Base-by-base conservation (phyloP, 805 yeast species). In the Saturnispora kantuleensis region DNA sequence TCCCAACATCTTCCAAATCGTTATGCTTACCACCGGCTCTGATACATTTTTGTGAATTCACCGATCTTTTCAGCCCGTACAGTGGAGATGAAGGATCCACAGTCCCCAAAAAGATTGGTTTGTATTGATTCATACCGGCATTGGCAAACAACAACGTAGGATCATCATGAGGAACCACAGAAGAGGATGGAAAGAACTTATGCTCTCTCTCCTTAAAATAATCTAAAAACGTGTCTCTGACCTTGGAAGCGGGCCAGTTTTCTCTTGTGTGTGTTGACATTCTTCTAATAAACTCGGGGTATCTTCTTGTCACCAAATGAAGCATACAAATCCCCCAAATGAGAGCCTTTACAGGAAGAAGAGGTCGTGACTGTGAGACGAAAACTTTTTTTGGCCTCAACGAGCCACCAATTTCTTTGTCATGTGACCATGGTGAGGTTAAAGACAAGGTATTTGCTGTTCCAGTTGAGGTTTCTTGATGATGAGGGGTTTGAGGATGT, bases 1-100 rank as follows among this genome's bases (percentile, higher is more conserved):
- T 80, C 52, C 99, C 99, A 40, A 93, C 99, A 66, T 93, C 99
- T 63, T 93, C 99, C 61, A 93, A 77, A 69, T 93, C 98, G 56
- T 84, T 84, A 67, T 93, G 99, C 67, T 93, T 93, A 65, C 99
- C 99, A 66, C 99, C 99, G 30, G 99, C 99, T 70, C 99, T 81
- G 58, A 93, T 90, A 76, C 97, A 93, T 66, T 93, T 93, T 62
- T 93, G 99, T 12, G 97, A 87, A 74, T 93, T 90, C 55, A 77
- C 83, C 40, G 98, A 96, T 54, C 96, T 76, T 60, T 83, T 86
- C 65, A 93, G 73, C 52, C 72, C 70, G 56, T 87, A 81, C 59
- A 90, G 84, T 40, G 88, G 93, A 37, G 93, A 81, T 17, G 90
- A 71, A 30, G 99, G 99, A 56, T 93, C 97, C 39, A 88, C 97